phyloP scores from a whole-genome alignment of 345 rosid genomes.

The Anacardium occidentale region DNA sequence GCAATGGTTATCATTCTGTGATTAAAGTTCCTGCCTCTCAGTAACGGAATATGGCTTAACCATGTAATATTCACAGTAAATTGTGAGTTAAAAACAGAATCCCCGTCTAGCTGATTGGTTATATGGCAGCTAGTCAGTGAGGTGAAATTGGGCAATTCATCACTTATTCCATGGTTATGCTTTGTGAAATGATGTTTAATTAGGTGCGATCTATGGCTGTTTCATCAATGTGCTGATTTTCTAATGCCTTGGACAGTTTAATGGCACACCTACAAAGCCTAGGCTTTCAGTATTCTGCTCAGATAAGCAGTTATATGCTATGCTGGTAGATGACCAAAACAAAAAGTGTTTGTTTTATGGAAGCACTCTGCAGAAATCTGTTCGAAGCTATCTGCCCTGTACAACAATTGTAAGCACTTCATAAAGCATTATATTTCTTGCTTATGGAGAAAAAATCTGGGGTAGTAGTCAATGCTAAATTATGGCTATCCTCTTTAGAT shows the following conservation, averaged over 20 bases:
- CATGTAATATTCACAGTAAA: too few relatives aligned
- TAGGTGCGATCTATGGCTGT: not conserved
- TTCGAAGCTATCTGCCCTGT: slow-evolving; percentile 56
- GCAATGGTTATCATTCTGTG: too few relatives aligned
- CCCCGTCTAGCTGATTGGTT: too few relatives aligned
- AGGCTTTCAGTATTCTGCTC: slow-evolving; percentile 92
- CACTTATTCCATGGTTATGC: not conserved
- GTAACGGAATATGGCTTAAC: too few relatives aligned
- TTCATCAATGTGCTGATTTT: slow-evolving; percentile 16
- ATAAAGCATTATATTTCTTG: not conserved
- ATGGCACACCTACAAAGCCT: slow-evolving; percentile 64
- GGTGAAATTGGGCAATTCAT: too few relatives aligned
- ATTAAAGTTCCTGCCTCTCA: too few relatives aligned
- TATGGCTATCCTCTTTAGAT: not conserved
- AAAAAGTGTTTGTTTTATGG: slow-evolving; percentile 76
- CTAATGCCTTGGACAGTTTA: slow-evolving; percentile 41
- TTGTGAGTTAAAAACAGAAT: too few relatives aligned
- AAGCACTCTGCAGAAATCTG: slow-evolving; percentile 80
- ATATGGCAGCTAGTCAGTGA: too few relatives aligned
- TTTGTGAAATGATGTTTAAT: not conserved
- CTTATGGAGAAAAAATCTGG: not conserved
- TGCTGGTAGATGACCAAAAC: slow-evolving; percentile 85
- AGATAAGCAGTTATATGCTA: slow-evolving; percentile 76
- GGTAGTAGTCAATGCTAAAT: not conserved
- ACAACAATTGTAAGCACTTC: slow-evolving; percentile 54